Conservation (phyloP, 2,329 filamentous ascomycete species). For the Fusarium agapanthi region DNA sequence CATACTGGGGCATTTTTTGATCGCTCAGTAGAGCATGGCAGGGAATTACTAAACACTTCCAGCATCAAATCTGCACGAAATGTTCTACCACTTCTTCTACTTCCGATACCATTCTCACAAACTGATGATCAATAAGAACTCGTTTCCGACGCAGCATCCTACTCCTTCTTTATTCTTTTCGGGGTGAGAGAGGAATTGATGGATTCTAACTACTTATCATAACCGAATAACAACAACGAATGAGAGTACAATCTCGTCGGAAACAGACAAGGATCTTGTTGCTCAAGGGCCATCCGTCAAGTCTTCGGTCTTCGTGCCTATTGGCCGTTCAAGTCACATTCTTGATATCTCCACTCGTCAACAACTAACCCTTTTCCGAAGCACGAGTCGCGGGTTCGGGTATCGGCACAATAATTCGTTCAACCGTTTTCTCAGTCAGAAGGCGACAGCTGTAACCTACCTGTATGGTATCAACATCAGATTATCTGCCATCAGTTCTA, state of each 20-base stretch:
- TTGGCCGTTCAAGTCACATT: background rate
- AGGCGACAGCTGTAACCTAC: background rate
- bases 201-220: no score
- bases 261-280: background rate
- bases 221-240: background rate
- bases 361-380: background rate
- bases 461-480: accelerated
- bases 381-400: background rate
- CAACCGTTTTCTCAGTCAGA: background rate
- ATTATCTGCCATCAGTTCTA: accelerated
- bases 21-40: background rate
- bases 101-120: no score
- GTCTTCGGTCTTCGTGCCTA: background rate
- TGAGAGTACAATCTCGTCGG: background rate
- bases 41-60: background rate
- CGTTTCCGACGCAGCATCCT: background rate
- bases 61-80: background rate
- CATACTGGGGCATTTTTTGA: accelerated
- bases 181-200: background rate
- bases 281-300: no score
- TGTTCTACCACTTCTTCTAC: background rate
- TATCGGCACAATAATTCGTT: background rate
- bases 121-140: no score
- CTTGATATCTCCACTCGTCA: background rate
- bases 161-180: background rate